These are phyloP conservation scores for Cenchrus purpureus DNA, from an alignment of 176 grass and related monocot species.

Conservation along the genomic window DNA sequence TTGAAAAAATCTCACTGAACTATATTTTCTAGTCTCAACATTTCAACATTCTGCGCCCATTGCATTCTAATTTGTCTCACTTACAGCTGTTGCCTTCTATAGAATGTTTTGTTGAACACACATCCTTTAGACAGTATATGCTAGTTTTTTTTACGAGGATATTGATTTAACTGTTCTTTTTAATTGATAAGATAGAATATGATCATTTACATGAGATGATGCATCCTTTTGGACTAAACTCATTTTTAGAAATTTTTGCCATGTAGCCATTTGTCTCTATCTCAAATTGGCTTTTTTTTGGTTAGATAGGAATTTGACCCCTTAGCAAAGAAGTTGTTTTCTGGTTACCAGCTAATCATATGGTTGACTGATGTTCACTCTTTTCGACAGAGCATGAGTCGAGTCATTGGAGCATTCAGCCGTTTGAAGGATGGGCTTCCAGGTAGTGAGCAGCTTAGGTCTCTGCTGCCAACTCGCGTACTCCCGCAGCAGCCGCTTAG, in stretches of 20 bases:
- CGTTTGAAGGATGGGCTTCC: conserved; percentile 46
- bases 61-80: neutral
- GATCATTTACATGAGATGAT: neutral
- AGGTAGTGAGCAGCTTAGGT: conserved; percentile 37
- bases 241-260: neutral
- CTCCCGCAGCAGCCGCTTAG: conserved; percentile 31
- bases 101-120: neutral
- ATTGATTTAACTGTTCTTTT: conserved; percentile 6
- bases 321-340: conserved; percentile 5
- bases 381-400: conserved; percentile 34
- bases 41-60: neutral
- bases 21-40: neutral
- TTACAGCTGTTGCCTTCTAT: neutral
- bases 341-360: neutral
- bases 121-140: neutral
- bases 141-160: neutral
- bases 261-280: neutral
- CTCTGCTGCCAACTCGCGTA: conserved; percentile 39
- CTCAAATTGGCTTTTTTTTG: neutral
- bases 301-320: neutral
- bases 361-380: neutral
- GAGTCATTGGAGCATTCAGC: conserved; percentile 52
- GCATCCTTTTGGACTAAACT: conserved; percentile 10
- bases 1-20: neutral
- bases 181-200: neutral